Conservation (phyloP, 2,329 filamentous ascomycete genomes). For the Alternaria sp. region DNA sequence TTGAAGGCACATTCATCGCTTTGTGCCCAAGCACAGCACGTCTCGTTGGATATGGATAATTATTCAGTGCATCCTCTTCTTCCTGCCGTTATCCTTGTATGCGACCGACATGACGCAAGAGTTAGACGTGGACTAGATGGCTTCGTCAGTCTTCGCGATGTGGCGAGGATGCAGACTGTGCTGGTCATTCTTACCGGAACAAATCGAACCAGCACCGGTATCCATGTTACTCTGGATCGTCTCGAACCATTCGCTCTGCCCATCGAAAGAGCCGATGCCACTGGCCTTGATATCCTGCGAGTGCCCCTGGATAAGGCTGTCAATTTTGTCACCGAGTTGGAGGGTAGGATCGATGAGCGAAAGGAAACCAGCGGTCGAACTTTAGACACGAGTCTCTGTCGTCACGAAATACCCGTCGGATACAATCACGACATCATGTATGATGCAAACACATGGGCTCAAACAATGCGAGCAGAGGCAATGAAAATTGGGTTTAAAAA, state of each 20-base stretch:
- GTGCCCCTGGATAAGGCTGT: constrained; percentile 12
- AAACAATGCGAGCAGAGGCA: constrained; percentile 19
- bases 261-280: constrained; percentile 21
- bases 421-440: constrained; percentile 13
- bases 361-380: constrained; percentile 10
- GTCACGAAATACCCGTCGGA: constrained; percentile 13
- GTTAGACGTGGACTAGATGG: constrained; percentile 14
- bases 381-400: constrained; percentile 21
- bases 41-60: constrained; percentile 19
- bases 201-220: constrained; percentile 14
- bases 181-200: constrained; percentile 17
- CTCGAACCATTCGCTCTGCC: constrained; percentile 23
- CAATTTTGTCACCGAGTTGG: constrained; percentile 8
- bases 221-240: constrained; percentile 19
- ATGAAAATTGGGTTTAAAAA: constrained; percentile 16
- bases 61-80: constrained; percentile 22
- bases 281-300: constrained; percentile 24
- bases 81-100: constrained; percentile 22
- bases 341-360: constrained; percentile 17
- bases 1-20: constrained; percentile 21
- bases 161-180: constrained; percentile 19
- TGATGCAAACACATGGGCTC: constrained; percentile 14
- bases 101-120: constrained; percentile 17
- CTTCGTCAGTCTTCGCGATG: constrained; percentile 25
- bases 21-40: constrained; percentile 17